phyloP scores from a whole-genome alignment of 768 basidiomycete genomes.

The Solioccasus polychromus region DNA sequence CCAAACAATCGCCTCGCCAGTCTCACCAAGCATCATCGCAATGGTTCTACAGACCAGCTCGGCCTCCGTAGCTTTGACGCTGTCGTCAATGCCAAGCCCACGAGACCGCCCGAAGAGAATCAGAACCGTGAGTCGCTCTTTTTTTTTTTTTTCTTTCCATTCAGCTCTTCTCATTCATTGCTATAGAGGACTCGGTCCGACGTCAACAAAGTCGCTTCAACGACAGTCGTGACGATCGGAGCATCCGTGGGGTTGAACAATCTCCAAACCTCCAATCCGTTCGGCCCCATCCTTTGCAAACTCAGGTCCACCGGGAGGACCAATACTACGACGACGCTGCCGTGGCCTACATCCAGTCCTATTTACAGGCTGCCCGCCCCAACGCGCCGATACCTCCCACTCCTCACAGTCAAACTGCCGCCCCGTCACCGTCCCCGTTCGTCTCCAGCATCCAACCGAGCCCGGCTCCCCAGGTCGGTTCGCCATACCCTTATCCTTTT shows the following conservation, averaged over 20 bases:
- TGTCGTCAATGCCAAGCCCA: conserved; percentile 47
- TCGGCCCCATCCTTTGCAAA: conserved; percentile 37
- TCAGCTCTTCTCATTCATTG: not conserved
- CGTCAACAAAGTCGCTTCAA: conserved; percentile 20
- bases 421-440: conserved; percentile 69
- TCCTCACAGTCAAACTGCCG: conserved; percentile 70
- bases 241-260: conserved; percentile 21
- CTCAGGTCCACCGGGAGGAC: conserved; percentile 53
- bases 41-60: conserved; percentile 59
- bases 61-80: conserved; percentile 60
- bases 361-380: conserved; percentile 59
- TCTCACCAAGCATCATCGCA: conserved; percentile 50
- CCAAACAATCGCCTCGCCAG: conserved; percentile 31
- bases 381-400: conserved; percentile 80
- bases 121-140: conserved; percentile 28
- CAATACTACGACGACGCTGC: conserved; percentile 61
- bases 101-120: conserved; percentile 25
- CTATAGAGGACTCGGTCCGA: conserved; percentile 17
- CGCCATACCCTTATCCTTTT: conserved; percentile 79
- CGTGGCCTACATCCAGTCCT: conserved; percentile 56
- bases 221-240: conserved; percentile 22
- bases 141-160: conserved; percentile 9
- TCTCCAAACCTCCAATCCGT: conserved; percentile 22
- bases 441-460: conserved; percentile 53
- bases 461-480: conserved; percentile 58